Evolutionary conservation across 805 yeast genomes (phyloP).

Genomic region (Yarrowia sp.): DNA sequence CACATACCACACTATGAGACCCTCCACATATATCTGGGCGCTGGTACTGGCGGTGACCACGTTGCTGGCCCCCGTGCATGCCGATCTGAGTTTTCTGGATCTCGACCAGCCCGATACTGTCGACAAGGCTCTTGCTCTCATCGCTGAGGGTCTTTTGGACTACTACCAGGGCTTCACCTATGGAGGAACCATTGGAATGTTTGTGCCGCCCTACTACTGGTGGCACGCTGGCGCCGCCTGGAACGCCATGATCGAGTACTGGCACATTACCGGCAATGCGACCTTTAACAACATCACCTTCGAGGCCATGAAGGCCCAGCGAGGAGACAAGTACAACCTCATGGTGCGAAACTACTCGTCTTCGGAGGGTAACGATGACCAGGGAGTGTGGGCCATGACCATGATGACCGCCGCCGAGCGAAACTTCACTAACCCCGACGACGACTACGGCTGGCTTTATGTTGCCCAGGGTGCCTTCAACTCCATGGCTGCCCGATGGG

Average conservation of each 20-base stretch:
- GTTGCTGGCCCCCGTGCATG: slow-evolving; percentile 16
- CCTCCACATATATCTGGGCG: slow-evolving; percentile 11
- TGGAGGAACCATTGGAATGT: slow-evolving; percentile 86
- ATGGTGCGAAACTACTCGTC: slow-evolving; percentile 85
- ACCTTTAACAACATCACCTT: slow-evolving; percentile 59
- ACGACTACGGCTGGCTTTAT: slow-evolving; percentile 71
- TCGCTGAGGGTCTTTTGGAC: slow-evolving; percentile 61
- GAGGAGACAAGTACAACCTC: slow-evolving; percentile 69
- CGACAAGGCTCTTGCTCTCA: slow-evolving; percentile 48
- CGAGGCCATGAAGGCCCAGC: slow-evolving; percentile 67
- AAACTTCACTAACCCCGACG: slow-evolving; percentile 71
- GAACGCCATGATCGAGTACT: slow-evolving; percentile 80
- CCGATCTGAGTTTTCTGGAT: slow-evolving; percentile 33
- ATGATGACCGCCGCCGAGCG: slow-evolving; percentile 90
- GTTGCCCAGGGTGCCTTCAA: slow-evolving; percentile 87
- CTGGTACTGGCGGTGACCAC: slow-evolving; percentile 11
- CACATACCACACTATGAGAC: slow-evolving; percentile 9
- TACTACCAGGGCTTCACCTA: slow-evolving; percentile 59
- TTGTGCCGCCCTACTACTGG: slow-evolving; percentile 91
- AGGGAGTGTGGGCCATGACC: slow-evolving; percentile 94
- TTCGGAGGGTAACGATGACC: slow-evolving; percentile 97
- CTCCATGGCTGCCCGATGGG: slow-evolving; percentile 91
- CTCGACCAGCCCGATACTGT: slow-evolving; percentile 44
- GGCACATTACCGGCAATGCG: slow-evolving; percentile 65
- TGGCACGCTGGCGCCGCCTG: slow-evolving; percentile 98